These are phyloP conservation scores for Solanum pimpinellifolium DNA, from an alignment of 257 asterid species.

Conservation along the genomic window DNA sequence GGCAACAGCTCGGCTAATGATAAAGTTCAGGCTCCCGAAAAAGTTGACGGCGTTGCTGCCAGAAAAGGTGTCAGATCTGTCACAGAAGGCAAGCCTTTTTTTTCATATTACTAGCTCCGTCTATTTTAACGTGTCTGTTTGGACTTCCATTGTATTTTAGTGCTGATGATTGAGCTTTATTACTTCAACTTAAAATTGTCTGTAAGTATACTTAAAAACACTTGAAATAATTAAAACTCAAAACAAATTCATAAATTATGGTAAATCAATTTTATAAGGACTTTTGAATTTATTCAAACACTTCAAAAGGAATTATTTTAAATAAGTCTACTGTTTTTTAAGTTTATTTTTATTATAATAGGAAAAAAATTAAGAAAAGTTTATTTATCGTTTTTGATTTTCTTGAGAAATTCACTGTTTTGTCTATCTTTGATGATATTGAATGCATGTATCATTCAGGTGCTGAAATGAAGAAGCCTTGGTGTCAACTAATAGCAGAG, in stretches of 20 bases:
- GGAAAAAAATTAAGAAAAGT: background rate
- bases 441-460: background rate
- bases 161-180: background rate
- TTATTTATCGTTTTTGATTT: background rate
- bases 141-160: background rate
- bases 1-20: background rate
- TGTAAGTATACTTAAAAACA: too few species aligned
- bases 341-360: background rate
- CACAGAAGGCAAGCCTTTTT: conserved; percentile 20
- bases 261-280: background rate
- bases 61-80: background rate
- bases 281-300: too few species aligned
- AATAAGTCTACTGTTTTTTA: too few species aligned
- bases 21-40: background rate
- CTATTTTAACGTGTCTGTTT: too few species aligned
- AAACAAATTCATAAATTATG: too few species aligned
- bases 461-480: conserved; percentile 32
- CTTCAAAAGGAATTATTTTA: too few species aligned
- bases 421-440: background rate
- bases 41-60: background rate
- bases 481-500: conserved; percentile 57
- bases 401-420: background rate
- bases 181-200: too few species aligned
- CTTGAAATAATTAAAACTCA: background rate
- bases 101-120: background rate